These are phyloP conservation scores for Cercophora scortea DNA, from an alignment of 495 filamentous ascomycete genomes.

Conservation along the genomic window DNA sequence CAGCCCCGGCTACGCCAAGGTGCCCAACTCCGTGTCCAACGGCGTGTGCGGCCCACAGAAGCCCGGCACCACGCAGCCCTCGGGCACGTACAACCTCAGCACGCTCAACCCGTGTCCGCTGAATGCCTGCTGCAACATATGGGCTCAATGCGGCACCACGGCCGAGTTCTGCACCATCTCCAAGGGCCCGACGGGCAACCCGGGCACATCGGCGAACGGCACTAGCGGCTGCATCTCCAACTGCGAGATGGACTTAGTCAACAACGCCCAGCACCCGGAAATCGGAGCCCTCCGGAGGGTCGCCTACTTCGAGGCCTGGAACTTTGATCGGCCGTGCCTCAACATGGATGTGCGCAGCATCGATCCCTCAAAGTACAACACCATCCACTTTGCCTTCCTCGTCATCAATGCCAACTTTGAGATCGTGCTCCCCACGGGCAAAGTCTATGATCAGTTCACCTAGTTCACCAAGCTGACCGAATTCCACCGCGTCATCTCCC, in stretches of 20 bases:
- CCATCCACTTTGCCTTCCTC: slow-evolving; percentile 25
- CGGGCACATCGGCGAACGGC: slow-evolving; percentile 24
- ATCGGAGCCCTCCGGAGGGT: slow-evolving; percentile 9
- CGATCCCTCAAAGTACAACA: slow-evolving; percentile 15
- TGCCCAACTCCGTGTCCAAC: slow-evolving; percentile 31
- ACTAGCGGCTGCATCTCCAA: slow-evolving; percentile 41
- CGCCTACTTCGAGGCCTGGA: slow-evolving; percentile 26
- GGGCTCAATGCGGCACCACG: slow-evolving; percentile 36
- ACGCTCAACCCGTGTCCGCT: slow-evolving; percentile 30
- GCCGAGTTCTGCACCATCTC: slow-evolving; percentile 37
- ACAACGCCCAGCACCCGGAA: slow-evolving; percentile 35
- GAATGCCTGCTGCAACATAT: slow-evolving; percentile 20
- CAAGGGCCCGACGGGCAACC: slow-evolving; percentile 26
- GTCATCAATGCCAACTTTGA: slow-evolving; percentile 8
- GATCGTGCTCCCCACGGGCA: background rate
- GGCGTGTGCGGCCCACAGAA: slow-evolving; percentile 40
- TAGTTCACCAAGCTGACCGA: slow-evolving; percentile 10
- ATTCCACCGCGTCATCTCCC: slow-evolving; percentile 25
- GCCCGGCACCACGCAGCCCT: slow-evolving; percentile 21
- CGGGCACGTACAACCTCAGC: slow-evolving; percentile 5
- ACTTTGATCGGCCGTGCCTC: slow-evolving; percentile 16
- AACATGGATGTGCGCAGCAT: slow-evolving; percentile 12
- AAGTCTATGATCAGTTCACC: too few species aligned
- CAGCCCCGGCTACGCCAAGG: slow-evolving; percentile 36
- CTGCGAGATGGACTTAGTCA: slow-evolving; percentile 31